Base-by-base conservation (phyloP, 139 green algal genomes). In the Chlorella vulgaris region DNA sequence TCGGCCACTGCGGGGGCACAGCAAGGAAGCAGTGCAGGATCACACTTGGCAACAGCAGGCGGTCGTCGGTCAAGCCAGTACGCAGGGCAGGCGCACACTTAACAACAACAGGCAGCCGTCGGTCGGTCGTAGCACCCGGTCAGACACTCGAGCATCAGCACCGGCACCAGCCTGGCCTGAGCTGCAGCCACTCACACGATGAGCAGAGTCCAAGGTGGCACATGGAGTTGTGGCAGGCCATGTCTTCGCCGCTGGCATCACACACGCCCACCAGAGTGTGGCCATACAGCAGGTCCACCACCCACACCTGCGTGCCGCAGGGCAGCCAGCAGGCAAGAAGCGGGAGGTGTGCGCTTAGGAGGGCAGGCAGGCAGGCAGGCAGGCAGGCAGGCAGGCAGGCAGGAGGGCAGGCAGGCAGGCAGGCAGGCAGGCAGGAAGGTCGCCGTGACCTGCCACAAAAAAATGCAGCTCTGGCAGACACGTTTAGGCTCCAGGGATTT, bases 151-250 rank as follows among this genome's bases (percentile, higher is more conserved):
- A n/a, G n/a, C n/a, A n/a, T n/a, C n/a, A n/a, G n/a, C n/a, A n/a
- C n/a, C n/a, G n/a, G n/a, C n/a, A n/a, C n/a, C n/a, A n/a, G n/a
- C n/a, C n/a, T n/a, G n/a, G n/a, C n/a, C n/a, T n/a, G n/a, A n/a
- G n/a, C n/a, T n/a, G n/a, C n/a, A n/a, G n/a, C n/a, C n/a, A n/a
- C 69, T 1, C 51, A 79, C 73, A 26, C 43, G 84, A 92, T 31
- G 91, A 96, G 87, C 94, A 98, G 66, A 97, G 81, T 18, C 94
- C 94, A 74, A 96, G 86, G 43, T 86, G 87, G 90, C 94, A 98
- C 40, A 91, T 88, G 8, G 60, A 88, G 85, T 96, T 95, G 85
- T 97, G 93, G 81, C 94, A 97, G 15, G 76, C 84, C 21, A 91
- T 89, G 83, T 98, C 94, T 78, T 98, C 94, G 2, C 94, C 94